These are phyloP conservation scores for Exophiala bonariae DNA, from an alignment of 2,329 filamentous ascomycete genomes.

Conservation along the genomic window DNA sequence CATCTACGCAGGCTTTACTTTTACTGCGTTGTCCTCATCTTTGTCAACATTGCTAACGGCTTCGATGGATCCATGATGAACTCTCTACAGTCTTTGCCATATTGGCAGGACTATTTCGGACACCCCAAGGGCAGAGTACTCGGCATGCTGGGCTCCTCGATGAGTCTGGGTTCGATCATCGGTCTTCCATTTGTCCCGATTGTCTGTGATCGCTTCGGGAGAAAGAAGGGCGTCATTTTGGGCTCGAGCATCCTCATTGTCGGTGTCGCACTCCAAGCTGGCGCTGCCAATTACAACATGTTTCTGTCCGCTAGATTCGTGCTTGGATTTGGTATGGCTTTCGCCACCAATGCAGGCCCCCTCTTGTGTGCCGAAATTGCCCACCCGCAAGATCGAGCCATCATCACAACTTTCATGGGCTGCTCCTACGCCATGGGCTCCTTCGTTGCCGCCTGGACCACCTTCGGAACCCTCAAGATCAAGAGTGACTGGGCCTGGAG, in stretches of 20 bases:
- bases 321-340: conserved; percentile 31
- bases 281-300: conserved; percentile 31
- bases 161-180: conserved; percentile 26
- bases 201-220: conserved; percentile 24
- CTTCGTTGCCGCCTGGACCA: conserved; percentile 43
- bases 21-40: conserved; percentile 32
- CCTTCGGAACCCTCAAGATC: conserved; percentile 40
- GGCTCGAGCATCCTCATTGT: conserved; percentile 23
- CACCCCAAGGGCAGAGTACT: conserved; percentile 31
- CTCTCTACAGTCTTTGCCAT: conserved; percentile 44
- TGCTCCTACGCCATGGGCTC: conserved; percentile 55
- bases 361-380: conserved; percentile 33
- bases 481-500: conserved; percentile 52
- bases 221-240: conserved; percentile 24
- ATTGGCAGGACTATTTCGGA: conserved; percentile 43
- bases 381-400: conserved; percentile 32
- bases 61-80: conserved; percentile 56
- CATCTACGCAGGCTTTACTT: conserved; percentile 34
- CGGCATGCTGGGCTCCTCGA: conserved; percentile 27
- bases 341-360: conserved; percentile 30
- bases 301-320: conserved; percentile 32
- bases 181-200: conserved; percentile 26
- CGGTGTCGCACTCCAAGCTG: conserved; percentile 31
- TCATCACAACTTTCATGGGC: conserved; percentile 53
- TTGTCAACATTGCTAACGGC: conserved; percentile 38